Evolutionary conservation across 192 early-diverging fungal genomes (phyloP).

Genomic region (Mortierella claussenii): DNA sequence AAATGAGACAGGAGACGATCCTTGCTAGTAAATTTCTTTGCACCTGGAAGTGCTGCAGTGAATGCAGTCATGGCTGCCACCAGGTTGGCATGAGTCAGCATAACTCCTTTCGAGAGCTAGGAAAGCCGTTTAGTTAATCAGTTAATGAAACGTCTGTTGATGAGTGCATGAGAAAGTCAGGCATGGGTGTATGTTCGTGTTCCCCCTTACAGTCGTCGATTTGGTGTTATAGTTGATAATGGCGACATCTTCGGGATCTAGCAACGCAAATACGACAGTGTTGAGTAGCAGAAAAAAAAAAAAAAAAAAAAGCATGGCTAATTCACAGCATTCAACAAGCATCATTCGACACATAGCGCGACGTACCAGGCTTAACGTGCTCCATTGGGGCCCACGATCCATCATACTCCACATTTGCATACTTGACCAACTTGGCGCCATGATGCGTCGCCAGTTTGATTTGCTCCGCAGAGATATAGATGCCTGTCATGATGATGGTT

Average conservation of each 20-base stretch:
- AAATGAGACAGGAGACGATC: conserved; percentile 46
- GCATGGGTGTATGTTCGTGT: neutral
- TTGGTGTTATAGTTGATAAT: conserved; percentile 54
- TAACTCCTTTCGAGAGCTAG: conserved; percentile 79
- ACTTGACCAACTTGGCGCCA: conserved; percentile 25
- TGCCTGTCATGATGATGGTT: conserved; percentile 30
- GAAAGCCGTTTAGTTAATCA: too few relatives aligned
- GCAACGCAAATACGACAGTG: too few relatives aligned
- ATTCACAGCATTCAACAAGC: too few relatives aligned
- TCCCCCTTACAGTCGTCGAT: conserved; percentile 22
- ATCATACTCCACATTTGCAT: conserved; percentile 23
- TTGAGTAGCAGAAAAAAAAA: neutral
- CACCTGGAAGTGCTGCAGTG: conserved; percentile 12
- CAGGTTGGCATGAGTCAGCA: conserved; percentile 84
- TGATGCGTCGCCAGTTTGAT: conserved; percentile 17
- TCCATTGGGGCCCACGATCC: conserved; percentile 12
- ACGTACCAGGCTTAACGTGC: conserved; percentile 31
- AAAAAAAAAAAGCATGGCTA: neutral
- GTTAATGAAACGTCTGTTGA: too few relatives aligned
- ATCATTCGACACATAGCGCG: neutral
- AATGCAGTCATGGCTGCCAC: conserved; percentile 67
- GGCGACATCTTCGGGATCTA: conserved; percentile 35
- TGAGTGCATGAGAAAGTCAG: neutral
- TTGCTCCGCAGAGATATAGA: conserved; percentile 32
- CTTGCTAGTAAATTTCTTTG: conserved; percentile 23